These are phyloP conservation scores for Trypanosoma caninum DNA, from an alignment of 208 protist species.

Conservation along the genomic window DNA sequence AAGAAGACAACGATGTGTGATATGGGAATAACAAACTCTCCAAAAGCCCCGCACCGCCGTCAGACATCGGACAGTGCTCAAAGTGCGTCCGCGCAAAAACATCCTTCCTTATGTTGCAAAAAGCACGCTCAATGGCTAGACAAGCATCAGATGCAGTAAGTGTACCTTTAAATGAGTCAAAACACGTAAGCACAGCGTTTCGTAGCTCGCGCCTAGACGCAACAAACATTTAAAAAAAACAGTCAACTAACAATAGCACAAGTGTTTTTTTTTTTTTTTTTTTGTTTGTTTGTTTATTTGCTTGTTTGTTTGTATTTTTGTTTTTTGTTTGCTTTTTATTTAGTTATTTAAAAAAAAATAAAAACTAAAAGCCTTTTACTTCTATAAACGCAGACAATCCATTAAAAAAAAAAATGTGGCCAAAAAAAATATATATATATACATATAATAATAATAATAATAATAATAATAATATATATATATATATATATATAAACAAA, in stretches of 20 bases:
- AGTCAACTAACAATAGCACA: slow-evolving; percentile 20
- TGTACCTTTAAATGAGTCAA: slow-evolving; percentile 82
- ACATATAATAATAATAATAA: too few species aligned
- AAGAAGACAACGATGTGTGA: background rate
- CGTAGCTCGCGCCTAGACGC: background rate
- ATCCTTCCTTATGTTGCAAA: slow-evolving; percentile 19
- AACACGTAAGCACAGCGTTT: slow-evolving; percentile 38
- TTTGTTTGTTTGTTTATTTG: slow-evolving; percentile 9
- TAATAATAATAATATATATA: too few species aligned
- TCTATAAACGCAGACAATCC: too few species aligned
- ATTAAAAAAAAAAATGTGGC: too few species aligned
- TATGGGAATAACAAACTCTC: slow-evolving; percentile 53
- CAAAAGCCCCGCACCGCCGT: slow-evolving; percentile 71
- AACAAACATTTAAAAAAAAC: background rate
- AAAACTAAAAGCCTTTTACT: too few species aligned
- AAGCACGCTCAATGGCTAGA: slow-evolving; percentile 47
- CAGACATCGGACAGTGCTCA: slow-evolving; percentile 70
- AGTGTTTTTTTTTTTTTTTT: too few species aligned
- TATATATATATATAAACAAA: background rate
- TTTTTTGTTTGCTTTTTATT: background rate
- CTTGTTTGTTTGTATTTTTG: slow-evolving; percentile 12
- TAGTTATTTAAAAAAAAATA: background rate
- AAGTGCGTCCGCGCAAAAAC: slow-evolving; percentile 4
- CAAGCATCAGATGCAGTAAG: slow-evolving; percentile 50
- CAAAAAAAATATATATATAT: too few species aligned